These are phyloP conservation scores for Otatea glauca DNA, from an alignment of 176 grass and related monocot species.

Conservation along the genomic window DNA sequence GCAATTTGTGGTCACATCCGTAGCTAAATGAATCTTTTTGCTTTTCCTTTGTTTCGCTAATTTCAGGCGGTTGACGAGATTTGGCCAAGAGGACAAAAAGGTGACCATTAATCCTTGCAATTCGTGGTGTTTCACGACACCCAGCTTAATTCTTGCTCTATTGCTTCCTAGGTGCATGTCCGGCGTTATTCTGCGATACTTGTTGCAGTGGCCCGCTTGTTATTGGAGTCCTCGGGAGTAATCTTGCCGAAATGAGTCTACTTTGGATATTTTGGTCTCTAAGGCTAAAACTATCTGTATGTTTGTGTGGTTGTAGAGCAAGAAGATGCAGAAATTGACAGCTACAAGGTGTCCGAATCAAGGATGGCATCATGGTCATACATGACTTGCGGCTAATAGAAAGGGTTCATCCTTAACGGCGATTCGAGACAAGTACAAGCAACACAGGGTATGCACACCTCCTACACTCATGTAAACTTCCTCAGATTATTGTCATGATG, in stretches of 20 bases:
- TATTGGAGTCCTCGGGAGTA: conserved; percentile 69
- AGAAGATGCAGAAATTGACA: too few relatives aligned
- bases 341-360: too few relatives aligned
- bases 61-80: conserved; percentile 68
- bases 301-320: conserved; percentile 30
- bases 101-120: conserved; percentile 34
- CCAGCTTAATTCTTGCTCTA: neutral
- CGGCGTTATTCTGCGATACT: conserved; percentile 28
- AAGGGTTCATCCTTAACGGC: too few relatives aligned
- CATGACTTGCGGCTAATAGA: too few relatives aligned
- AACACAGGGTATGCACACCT: too few relatives aligned
- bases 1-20: too few relatives aligned
- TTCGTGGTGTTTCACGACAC: neutral
- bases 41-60: conserved; percentile 21
- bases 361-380: too few relatives aligned
- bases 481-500: conserved; percentile 17
- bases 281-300: conserved; percentile 33
- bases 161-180: conserved; percentile 7
- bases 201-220: conserved; percentile 57
- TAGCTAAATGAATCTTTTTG: too few relatives aligned
- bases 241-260: conserved; percentile 82
- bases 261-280: conserved; percentile 31
- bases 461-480: conserved; percentile 27
- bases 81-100: conserved; percentile 60
- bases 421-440: too few relatives aligned